These are phyloP conservation scores for Globisporangium paroecandrum DNA, from an alignment of 352 stramenopile genomes.

Conservation along the genomic window DNA sequence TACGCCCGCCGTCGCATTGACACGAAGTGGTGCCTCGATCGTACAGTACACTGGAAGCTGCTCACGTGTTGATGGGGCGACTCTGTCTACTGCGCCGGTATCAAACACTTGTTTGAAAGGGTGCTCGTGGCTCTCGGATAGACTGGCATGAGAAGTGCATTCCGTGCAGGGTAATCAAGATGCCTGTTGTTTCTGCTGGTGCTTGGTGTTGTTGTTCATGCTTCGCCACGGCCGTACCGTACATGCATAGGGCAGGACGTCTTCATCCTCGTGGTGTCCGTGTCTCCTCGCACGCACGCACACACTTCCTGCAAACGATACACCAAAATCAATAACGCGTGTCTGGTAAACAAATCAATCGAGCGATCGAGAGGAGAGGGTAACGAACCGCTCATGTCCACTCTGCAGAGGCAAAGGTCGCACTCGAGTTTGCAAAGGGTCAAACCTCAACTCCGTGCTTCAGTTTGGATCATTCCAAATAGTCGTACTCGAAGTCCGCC, in stretches of 20 bases:
- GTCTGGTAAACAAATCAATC: background rate
- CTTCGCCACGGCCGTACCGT: background rate
- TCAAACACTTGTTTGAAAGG: background rate
- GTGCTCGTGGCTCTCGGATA: background rate
- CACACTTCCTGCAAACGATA: background rate
- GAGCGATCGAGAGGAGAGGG: background rate
- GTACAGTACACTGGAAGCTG: background rate
- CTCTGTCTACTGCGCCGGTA: background rate
- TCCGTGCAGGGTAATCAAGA: background rate
- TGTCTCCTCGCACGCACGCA: background rate
- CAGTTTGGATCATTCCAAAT: background rate
- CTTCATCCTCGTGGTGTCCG: too few species aligned
- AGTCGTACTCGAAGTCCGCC: background rate
- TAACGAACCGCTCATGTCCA: background rate
- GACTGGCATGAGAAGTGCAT: background rate
- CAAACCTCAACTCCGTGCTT: background rate
- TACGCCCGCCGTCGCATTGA: background rate
- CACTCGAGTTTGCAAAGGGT: background rate
- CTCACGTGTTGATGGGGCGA: background rate
- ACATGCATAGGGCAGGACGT: background rate
- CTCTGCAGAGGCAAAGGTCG: background rate
- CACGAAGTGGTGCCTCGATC: background rate
- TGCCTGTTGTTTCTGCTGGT: background rate
- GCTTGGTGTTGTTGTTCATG: background rate
- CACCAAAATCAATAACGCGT: background rate